Evolutionary conservation across 1,284 basidiomycete species (phyloP).

Genomic region (Albatrellus sp.): DNA sequence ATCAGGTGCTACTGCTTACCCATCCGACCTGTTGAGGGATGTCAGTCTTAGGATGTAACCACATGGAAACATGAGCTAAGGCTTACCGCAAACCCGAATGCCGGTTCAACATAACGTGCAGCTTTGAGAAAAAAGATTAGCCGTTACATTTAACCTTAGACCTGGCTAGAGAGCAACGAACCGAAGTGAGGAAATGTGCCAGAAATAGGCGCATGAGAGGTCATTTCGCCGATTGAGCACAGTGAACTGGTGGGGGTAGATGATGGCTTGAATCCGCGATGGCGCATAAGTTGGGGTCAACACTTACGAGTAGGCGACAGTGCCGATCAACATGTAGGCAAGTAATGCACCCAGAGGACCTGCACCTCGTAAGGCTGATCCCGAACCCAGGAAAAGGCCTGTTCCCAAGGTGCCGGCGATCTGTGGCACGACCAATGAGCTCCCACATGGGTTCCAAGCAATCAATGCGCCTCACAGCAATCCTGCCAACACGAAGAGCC

Average conservation of each 20-base stretch:
- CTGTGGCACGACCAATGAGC: constrained; percentile 20
- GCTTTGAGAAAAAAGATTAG: constrained; percentile 21
- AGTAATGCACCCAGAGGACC: constrained; percentile 53
- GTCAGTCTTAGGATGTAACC: neutral
- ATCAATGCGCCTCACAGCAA: constrained; percentile 32
- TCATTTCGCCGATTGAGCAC: constrained; percentile 61
- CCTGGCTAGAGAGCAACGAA: constrained; percentile 9
- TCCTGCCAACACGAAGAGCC: constrained; percentile 24
- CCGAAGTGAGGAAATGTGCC: constrained; percentile 65
- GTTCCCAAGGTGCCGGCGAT: constrained; percentile 68
- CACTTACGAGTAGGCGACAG: constrained; percentile 48
- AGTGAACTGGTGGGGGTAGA: constrained; percentile 28
- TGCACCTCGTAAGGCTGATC: constrained; percentile 38
- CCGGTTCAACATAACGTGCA: constrained; percentile 65
- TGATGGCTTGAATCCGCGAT: neutral
- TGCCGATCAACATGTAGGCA: constrained; percentile 47
- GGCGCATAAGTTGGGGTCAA: neutral
- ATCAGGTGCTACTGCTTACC: constrained; percentile 15
- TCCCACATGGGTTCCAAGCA: neutral
- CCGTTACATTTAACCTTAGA: neutral
- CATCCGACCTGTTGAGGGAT: constrained; percentile 26
- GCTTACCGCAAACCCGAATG: constrained; percentile 54
- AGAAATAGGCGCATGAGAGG: constrained; percentile 57
- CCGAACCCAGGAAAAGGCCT: constrained; percentile 74
- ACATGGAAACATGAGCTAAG: neutral